Evolutionary conservation across 805 yeast species (phyloP), one percentile per base, ranked within the genome.

Genomic region (Jamesozyma gamospora): DNA sequence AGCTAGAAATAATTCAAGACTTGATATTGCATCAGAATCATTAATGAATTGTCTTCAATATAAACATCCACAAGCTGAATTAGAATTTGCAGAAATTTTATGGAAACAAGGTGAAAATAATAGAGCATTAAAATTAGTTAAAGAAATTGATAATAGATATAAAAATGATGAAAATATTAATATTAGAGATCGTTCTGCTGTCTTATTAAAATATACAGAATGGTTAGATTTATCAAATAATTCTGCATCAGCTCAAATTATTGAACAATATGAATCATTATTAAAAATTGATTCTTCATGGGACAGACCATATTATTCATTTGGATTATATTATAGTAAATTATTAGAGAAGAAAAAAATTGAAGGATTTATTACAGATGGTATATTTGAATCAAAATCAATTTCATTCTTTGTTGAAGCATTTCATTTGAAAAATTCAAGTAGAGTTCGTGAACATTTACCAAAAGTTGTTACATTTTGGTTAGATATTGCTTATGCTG

Each of bases 21-120:
- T 79, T 3, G 92, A 84, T 50, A 67, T 85, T 29, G 81, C 96
- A 0, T 76, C 85, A 2, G 71, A 77, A 16, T 70, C 79, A 8
- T 72, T 82, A 69, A 75, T 50, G 86, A 85, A 1, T 45, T 63
- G 50, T 42, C 45, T 39, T 26, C 42, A 56, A 18, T 48, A 46
- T 32, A 47, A 52, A 1, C 61, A 65, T 24, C 53, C 60, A 6
- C 64, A 65, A 18, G 79, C 82, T 6, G 80, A 79, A 42, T 60
- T 82, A 30, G 95, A 87, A 55, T 80, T 82, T 57, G 80, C 96
- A 0, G 78, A 82, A 41, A 67, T 92, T 8, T 60, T 86, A 30
- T 90, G 97, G 96, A 80, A 77, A 3, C 85, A 83, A 53, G 95
- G 94, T 1, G 94, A 86, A 46, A 84, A 76, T 43, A 73, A 87